Evolutionary conservation across 768 basidiomycete genomes (phyloP), one percentile per base, ranked within the genome.

Genomic region (Pleurotus platypus): DNA sequence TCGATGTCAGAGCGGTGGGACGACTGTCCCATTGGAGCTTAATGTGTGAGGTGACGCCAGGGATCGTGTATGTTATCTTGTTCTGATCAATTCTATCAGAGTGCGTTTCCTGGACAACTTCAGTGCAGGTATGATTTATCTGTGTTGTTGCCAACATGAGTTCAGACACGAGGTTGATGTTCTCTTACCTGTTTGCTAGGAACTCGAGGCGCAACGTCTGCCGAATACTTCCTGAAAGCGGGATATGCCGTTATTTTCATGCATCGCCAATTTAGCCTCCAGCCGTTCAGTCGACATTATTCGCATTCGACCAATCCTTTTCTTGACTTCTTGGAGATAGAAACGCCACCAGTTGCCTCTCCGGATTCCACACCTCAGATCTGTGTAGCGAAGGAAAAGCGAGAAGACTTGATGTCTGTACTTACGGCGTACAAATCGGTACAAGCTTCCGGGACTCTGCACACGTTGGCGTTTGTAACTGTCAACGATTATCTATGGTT

Each of bases 21-120:
- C 97, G 15, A 98, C 95, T 1, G 96, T 98, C 5, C 96, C 96
- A 2, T 75, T 99, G 58, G 97, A 99, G 78, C 90, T 94, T 78
- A 98, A 98, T 67, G 94, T 98, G 97, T 98, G 81, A 86, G 95
- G 78, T 56, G 57, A 53, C 38, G 16, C 9, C 12, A 15, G 9
- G 18, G 20, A 42, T 30, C 20, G 56, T 24, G 51, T 53, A 63
- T 66, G 57, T 62, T 54, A 59, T 54, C 61, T 61, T 61, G 60
- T 62, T 48, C 53, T 60, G 48, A 59, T 60, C 60, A 68, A 59
- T 70, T 42, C 45, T 60, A 57, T 62, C 66, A 99, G 96, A 64
- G 97, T 99, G 47, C 92, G 97, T 50, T 99, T 98, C 70, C 79
- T 99, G 26, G 96, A 98, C 70, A 98, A 99, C 76, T 98, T 98